Conservation (phyloP, 306 rosid genomes). For the Trichosanthes truncata region DNA sequence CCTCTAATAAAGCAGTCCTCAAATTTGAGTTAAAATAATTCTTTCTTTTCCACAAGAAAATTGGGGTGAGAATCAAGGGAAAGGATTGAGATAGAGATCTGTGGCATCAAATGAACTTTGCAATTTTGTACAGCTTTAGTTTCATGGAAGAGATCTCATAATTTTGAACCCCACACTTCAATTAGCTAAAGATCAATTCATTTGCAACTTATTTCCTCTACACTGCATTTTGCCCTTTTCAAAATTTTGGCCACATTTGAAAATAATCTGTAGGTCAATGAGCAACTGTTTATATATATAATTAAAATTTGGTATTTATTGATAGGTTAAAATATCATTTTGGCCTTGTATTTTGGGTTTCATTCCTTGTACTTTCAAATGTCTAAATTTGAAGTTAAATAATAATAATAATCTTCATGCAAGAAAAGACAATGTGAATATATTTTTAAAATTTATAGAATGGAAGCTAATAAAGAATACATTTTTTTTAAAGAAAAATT, state of each 20-base stretch:
- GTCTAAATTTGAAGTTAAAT: no score
- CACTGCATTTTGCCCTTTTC: not conserved
- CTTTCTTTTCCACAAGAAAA: not conserved
- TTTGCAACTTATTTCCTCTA: not conserved
- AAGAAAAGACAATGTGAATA: no score
- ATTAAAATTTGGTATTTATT: no score
- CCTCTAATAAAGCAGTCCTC: conserved; percentile 90
- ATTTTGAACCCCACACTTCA: not conserved
- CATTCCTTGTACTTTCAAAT: no score
- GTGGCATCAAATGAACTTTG: not conserved
- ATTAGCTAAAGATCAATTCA: conserved; percentile 3
- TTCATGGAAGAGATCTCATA: not conserved
- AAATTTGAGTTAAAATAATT: conserved; percentile 32
- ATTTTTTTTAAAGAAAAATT: no score
- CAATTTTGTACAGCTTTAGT: conserved; percentile 6
- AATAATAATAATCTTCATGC: no score
- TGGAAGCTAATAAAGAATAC: no score
- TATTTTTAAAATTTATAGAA: no score
- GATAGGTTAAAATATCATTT: no score
- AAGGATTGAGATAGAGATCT: not conserved
- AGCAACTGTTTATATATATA: no score
- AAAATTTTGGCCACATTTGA: not conserved
- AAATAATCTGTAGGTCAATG: not conserved
- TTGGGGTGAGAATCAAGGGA: not conserved
- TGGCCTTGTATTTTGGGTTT: no score